Evolutionary conservation across 257 asterid species (phyloP), one percentile per base, ranked within the genome.

Genomic region (Forsythia suspensa): DNA sequence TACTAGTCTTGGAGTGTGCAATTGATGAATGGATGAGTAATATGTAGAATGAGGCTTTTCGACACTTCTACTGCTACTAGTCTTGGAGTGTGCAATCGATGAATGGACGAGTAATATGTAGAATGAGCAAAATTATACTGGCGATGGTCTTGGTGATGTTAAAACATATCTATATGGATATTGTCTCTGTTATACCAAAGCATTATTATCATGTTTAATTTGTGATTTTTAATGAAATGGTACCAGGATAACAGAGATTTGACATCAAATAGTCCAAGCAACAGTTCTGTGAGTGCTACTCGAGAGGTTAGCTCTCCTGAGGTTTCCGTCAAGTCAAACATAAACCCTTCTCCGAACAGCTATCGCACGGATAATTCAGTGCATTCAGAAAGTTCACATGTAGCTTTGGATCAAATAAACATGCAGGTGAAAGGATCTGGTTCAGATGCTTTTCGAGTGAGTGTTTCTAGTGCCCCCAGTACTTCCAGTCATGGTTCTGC

Each of bases 401-500:
- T 85, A 85, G 90, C 91, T 84, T 88, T 83, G 86, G 95, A 90
- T 80, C 93, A 90, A 82, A 78, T 90, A 83, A 91, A 83, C 77
- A 94, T 94, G 97, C 98, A 92, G 81, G 90, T 71, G 78, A 92
- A 86, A 86, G 96, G 92, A 85, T 87, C 95, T 82, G 86, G 86
- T 79, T 89, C 97, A 78, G 98, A 94, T 84, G 89, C 92, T 88
- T 86, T 94, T 74, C 91, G 98, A 80, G 97, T 91, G 76, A 94
- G 98, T 68, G 95, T 92, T 73, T 94, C 98, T 77, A 92, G 98
- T 80, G 98, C 95, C 78, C 98, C 94, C 66, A 94, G 98, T 84
- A 94, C 97, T 73, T 92, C 98, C 72, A 94, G 98, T 85, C 97
- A 94, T 69, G 97, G 98, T 74, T 94, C 98, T 76, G 96, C 92